phyloP scores from a whole-genome alignment of 2,329 filamentous ascomycete species.

The Leptographium radiaticola region DNA sequence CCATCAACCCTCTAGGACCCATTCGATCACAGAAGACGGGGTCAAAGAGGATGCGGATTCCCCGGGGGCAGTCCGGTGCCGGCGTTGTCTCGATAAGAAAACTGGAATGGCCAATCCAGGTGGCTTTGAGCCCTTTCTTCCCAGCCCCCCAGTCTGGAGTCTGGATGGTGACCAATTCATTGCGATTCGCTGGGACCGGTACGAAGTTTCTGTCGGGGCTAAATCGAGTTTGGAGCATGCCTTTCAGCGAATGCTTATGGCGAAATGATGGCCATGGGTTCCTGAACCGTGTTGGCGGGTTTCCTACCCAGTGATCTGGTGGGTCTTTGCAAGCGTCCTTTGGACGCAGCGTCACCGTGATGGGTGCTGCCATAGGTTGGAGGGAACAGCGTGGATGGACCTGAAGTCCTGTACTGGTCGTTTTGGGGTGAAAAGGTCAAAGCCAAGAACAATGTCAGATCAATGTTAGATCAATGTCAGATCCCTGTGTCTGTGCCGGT shows the following conservation, averaged over 20 bases:
- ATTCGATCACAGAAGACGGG: slow-evolving; percentile 37
- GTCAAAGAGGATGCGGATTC: slow-evolving; percentile 26
- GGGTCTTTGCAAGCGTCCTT: not conserved
- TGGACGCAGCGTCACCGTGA: not conserved
- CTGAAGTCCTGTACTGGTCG: not conserved
- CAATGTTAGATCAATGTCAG: not conserved
- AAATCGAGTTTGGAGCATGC: not conserved
- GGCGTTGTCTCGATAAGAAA: slow-evolving; percentile 63
- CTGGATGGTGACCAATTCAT: slow-evolving; percentile 1
- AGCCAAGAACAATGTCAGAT: not conserved
- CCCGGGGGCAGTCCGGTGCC: slow-evolving; percentile 25
- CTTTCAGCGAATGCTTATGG: not conserved
- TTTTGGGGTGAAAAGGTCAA: not conserved
- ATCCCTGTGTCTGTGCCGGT: not conserved
- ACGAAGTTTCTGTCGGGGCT: slow-evolving; percentile 3
- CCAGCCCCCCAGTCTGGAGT: slow-evolving; percentile 3
- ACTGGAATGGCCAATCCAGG: slow-evolving; percentile 90
- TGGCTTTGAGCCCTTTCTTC: slow-evolving; percentile 33
- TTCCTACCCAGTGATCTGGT: slow-evolving; percentile 6
- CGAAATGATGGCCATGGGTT: slow-evolving; percentile 8
- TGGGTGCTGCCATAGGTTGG: not conserved
- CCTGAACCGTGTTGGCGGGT: slow-evolving; percentile 4
- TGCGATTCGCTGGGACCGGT: slow-evolving; percentile 1
- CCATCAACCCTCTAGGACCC: slow-evolving; percentile 24
- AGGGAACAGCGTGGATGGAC: not conserved